Base-by-base conservation (phyloP, 2,329 filamentous ascomycete species). In the Exophiala alcalophila region DNA sequence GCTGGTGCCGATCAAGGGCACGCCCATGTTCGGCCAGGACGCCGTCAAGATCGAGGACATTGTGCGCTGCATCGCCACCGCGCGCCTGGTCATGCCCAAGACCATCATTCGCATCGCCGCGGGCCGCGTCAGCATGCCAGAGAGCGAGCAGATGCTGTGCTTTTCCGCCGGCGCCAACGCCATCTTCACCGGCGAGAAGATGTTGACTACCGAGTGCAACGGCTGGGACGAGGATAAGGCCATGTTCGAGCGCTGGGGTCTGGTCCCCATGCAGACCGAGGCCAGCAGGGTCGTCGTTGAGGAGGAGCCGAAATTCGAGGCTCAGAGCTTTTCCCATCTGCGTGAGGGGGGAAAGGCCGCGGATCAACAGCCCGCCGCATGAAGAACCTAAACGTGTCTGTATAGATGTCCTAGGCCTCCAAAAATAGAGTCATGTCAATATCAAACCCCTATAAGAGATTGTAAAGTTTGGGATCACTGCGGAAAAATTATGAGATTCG, bases 151-250 rank as follows among this genome's bases (percentile, higher is more conserved):
- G 68, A 82, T 87, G 10, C 63, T 91, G 53, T 94, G 88, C 65
- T 95, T 94, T 69, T 83, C 86, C 77, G 87, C 88, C 0, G 89
- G 89, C 10, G 89, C 89, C 1, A 95, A 95, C 58, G 89, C 89
- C n/a, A 84, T 95, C 23, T 95, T 95, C 61, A 95, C 89, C 0
- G 89, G 89, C 6, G 89, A 95, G 70, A 94, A 91, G 74, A 94
- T 95, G 89, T 65, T 94, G 66, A 95, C 89, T 4, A 95, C 89
- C 0, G 86, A 89, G 44, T 94, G 87, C 62, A 90, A 87, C 55
- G 86, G 87, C 20, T 95, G 86, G 86, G 87, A 92, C 50, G 86
- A 94, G 65, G 89, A 95, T 59, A 81, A 78, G 50, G 80, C 71
- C 28, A 86, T 94, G 80, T 94, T 95, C 67, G 77, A 81, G 2